Conservation (phyloP, 441 rosid species). For the Sinapis alba region DNA sequence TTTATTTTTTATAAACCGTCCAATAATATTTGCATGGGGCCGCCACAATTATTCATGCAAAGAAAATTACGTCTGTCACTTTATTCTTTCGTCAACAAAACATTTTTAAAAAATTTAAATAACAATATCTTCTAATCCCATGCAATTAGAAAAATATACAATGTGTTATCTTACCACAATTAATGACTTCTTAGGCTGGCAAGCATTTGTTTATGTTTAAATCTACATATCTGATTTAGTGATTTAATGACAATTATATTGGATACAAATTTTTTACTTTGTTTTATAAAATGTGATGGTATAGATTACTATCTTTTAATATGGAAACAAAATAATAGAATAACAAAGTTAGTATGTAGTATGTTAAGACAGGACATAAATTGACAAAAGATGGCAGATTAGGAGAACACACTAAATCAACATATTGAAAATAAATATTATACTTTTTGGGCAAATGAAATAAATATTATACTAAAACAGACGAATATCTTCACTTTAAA, state of each 20-base stretch:
- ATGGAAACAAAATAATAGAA: neutral
- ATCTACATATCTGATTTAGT: neutral
- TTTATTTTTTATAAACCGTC: neutral
- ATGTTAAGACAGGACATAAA: neutral
- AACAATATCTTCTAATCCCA: constrained; percentile 9
- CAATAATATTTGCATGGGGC: constrained; percentile 36
- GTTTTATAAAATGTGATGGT: neutral
- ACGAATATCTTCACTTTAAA: neutral
- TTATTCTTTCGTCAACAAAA: constrained; percentile 28
- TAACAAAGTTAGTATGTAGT: neutral
- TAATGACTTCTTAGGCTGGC: neutral
- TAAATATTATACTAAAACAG: neutral
- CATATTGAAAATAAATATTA: neutral
- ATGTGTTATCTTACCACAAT: neutral
- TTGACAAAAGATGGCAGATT: neutral
- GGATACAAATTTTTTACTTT: neutral
- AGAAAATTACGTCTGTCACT: constrained; percentile 21
- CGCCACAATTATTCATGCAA: constrained; percentile 30
- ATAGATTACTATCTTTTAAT: neutral
- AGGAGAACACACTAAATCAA: neutral
- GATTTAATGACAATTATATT: neutral
- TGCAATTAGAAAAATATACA: neutral
- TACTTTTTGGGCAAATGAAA: too few species aligned
- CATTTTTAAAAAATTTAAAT: neutral
- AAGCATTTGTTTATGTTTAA: neutral